Percentiles rank a stretch among this genome's conserved stretches.
Conservation (phyloP, 2,329 filamentous ascomycete genomes). For the Penicillium sp. region DNA sequence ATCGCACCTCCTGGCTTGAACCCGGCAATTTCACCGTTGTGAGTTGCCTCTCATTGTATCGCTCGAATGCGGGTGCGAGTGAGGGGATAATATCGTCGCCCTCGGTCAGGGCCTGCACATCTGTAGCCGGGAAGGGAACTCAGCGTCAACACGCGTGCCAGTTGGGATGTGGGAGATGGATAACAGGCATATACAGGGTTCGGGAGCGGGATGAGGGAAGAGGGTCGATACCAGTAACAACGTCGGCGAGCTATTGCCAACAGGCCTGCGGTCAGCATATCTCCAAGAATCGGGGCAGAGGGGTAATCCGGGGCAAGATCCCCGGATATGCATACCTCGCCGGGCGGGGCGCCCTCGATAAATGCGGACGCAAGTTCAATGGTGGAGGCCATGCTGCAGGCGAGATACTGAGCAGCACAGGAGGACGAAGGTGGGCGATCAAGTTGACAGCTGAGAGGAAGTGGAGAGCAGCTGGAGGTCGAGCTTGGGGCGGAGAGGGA, state of each 20-base stretch:
- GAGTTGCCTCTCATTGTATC: constrained; percentile 96
- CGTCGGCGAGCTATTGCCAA: constrained; percentile 70
- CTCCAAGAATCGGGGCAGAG: constrained; percentile 12
- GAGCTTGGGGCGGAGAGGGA: constrained; percentile 23
- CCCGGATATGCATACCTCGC: constrained; percentile 66
- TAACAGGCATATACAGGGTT: constrained; percentile 6
- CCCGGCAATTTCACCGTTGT: constrained; percentile 84
- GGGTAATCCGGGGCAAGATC: constrained; percentile 5
- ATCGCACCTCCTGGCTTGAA: constrained; percentile 68
- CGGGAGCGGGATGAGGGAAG: constrained; percentile 3
- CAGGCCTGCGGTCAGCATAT: constrained; percentile 24
- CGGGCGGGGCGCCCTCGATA: constrained; percentile 88
- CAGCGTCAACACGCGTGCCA: constrained; percentile 14
- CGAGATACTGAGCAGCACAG: background rate
- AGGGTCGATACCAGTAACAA: constrained; percentile 68
- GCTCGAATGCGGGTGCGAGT: constrained; percentile 79
- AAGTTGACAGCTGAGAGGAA: no score
- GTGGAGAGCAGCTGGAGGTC: background rate
- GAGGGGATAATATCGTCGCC: constrained; percentile 65
- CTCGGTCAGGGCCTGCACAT: constrained; percentile 84
- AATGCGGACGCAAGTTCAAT: constrained; percentile 73
- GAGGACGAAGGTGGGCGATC: no score
- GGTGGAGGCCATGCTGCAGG: constrained; percentile 42
- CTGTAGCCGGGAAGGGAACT: constrained; percentile 48
- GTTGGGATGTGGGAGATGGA: constrained; percentile 11